These are phyloP conservation scores for Meripilus lineatus DNA, from an alignment of 1,284 basidiomycete genomes.

Conservation along the genomic window DNA sequence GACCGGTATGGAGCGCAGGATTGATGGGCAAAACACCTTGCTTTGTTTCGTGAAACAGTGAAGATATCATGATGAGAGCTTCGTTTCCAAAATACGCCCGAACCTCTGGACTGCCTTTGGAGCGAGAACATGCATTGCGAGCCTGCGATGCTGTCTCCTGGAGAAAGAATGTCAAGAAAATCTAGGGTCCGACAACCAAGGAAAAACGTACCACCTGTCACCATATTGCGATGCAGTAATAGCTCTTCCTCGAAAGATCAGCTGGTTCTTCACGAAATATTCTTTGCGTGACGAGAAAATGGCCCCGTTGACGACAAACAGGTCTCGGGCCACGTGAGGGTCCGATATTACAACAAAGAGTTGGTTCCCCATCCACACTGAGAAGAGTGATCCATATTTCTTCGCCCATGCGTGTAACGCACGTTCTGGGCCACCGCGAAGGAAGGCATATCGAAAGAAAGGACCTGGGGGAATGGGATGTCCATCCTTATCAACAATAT, in stretches of 20 bases:
- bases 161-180: not conserved
- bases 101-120: conserved; percentile 31
- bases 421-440: conserved; percentile 34
- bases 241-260: conserved; percentile 30
- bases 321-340: conserved; percentile 35
- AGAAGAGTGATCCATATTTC: conserved; percentile 32
- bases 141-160: conserved; percentile 37
- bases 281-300: conserved; percentile 33
- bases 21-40: conserved; percentile 29
- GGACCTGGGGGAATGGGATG: conserved; percentile 31
- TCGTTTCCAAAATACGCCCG: conserved; percentile 30
- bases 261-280: conserved; percentile 33
- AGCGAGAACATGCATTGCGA: conserved; percentile 30
- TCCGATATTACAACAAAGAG: too few species aligned
- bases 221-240: conserved; percentile 38
- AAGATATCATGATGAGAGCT: conserved; percentile 30
- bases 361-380: too few species aligned
- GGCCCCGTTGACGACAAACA: conserved; percentile 32
- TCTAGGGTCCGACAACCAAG: not conserved
- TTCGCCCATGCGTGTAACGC: conserved; percentile 33
- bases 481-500: conserved; percentile 22
- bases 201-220: conserved; percentile 29
- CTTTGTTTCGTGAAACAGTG: conserved; percentile 24
- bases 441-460: conserved; percentile 30
- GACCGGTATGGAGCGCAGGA: conserved; percentile 28